phyloP scores from a whole-genome alignment of 2,329 filamentous ascomycete genomes.

The Claviceps sp. region DNA sequence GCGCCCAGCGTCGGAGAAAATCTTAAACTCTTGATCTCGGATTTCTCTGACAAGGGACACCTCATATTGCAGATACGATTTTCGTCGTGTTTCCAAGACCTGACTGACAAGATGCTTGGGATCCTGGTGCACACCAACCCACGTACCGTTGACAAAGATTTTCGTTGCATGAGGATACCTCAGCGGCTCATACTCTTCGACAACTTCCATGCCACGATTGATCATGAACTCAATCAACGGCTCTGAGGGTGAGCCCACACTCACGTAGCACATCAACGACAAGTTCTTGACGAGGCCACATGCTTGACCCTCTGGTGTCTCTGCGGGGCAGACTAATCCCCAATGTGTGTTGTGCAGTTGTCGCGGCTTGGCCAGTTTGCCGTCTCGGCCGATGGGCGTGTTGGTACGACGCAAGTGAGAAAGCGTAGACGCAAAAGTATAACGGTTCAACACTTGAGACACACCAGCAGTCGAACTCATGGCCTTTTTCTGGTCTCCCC shows the following conservation, averaged over 20 bases:
- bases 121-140: slow-evolving; percentile 91
- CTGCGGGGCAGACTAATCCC: slow-evolving; percentile 92
- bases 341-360: slow-evolving; percentile 98
- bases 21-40: slow-evolving; percentile 93
- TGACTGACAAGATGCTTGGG: slow-evolving; percentile 72
- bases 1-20: slow-evolving; percentile 92
- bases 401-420: slow-evolving; percentile 97
- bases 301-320: slow-evolving; percentile 95
- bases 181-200: slow-evolving; percentile 86
- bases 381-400: slow-evolving; percentile 92
- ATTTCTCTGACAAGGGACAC: slow-evolving; percentile 94
- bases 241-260: slow-evolving; percentile 80
- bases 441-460: slow-evolving; percentile 93
- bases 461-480: slow-evolving; percentile 91
- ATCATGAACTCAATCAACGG: slow-evolving; percentile 94
- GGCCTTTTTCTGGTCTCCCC: slow-evolving; percentile 99
- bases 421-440: slow-evolving; percentile 90
- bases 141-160: slow-evolving; percentile 94
- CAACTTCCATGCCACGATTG: slow-evolving; percentile 84
- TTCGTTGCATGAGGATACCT: slow-evolving; percentile 88
- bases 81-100: slow-evolving; percentile 64
- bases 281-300: slow-evolving; percentile 97
- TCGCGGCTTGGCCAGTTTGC: slow-evolving; percentile 93
- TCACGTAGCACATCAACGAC: slow-evolving; percentile 96
- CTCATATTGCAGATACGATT: slow-evolving; percentile 76